A percentile compares a stretch with the other conserved stretches of the same genome.
Conservation (phyloP, 176 grass and related monocot species). For the Phyllostachys edulis region DNA sequence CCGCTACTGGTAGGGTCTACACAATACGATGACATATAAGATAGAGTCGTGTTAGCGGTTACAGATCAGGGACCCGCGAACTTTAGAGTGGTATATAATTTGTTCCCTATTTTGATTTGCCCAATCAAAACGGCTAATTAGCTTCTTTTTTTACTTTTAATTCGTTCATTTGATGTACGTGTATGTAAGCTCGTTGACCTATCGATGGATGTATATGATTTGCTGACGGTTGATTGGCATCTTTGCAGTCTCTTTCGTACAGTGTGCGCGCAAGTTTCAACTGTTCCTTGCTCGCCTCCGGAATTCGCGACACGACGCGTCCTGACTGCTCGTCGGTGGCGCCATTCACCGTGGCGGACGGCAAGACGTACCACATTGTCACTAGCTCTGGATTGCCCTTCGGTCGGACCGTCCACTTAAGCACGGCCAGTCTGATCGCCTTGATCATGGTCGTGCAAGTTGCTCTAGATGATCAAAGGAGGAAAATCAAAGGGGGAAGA, state of each 20-base stretch:
- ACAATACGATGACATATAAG: too few relatives aligned
- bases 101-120: too few relatives aligned
- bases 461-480: not conserved
- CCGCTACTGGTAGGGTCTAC: too few relatives aligned
- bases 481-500: not conserved
- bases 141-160: too few relatives aligned
- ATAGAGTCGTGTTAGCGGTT: too few relatives aligned
- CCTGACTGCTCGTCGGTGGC: not conserved
- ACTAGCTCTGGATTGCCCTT: not conserved
- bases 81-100: too few relatives aligned
- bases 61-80: too few relatives aligned
- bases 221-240: not conserved
- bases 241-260: not conserved
- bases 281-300: not conserved
- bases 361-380: not conserved
- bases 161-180: too few relatives aligned
- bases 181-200: not conserved
- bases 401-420: not conserved
- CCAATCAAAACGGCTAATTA: too few relatives aligned
- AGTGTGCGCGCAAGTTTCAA: not conserved
- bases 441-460: not conserved
- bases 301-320: not conserved
- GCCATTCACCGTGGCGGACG: not conserved
- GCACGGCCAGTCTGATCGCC: not conserved
- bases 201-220: not conserved